These are phyloP conservation scores for Ministeria vibrans DNA, from an alignment of 78 protist genomes.

Conservation along the genomic window DNA sequence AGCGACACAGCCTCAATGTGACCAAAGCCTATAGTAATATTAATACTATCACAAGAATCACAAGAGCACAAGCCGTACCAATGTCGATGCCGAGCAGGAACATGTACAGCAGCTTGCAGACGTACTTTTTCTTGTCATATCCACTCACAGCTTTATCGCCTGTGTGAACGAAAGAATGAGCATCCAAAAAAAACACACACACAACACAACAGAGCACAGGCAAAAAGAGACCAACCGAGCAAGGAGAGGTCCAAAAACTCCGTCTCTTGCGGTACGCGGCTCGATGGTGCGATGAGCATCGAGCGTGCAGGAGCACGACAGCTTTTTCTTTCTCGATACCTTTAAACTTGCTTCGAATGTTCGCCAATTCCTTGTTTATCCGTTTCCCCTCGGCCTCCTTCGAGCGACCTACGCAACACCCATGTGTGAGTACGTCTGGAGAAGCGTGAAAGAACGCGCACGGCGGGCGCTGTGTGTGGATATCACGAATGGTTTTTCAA, in stretches of 20 bases:
- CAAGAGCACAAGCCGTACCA: too few species aligned
- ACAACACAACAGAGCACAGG: too few species aligned
- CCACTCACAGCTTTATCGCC: conserved; percentile 34
- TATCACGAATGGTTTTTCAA: background rate
- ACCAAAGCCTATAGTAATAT: too few species aligned
- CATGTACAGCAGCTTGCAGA: conserved; percentile 93
- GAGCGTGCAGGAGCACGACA: too few species aligned
- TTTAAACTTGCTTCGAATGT: conserved; percentile 64
- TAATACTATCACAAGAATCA: too few species aligned
- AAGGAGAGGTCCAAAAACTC: too few species aligned
- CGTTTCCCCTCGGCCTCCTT: conserved; percentile 73
- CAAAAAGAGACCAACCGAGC: too few species aligned
- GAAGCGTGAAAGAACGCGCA: background rate
- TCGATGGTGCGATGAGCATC: too few species aligned
- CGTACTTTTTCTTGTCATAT: conserved; percentile 90
- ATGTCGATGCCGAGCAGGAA: conserved; percentile 93
- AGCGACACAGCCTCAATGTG: conserved; percentile 95
- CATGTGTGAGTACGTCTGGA: background rate
- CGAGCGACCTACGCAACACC: background rate
- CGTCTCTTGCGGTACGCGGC: too few species aligned
- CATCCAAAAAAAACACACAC: background rate
- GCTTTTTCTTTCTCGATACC: too few species aligned
- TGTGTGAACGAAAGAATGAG: background rate
- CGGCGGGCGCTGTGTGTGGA: background rate
- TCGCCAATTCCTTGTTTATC: conserved; percentile 73